Base-by-base conservation (phyloP, 2,329 filamentous ascomycete species). In the Dothistroma pini region DNA sequence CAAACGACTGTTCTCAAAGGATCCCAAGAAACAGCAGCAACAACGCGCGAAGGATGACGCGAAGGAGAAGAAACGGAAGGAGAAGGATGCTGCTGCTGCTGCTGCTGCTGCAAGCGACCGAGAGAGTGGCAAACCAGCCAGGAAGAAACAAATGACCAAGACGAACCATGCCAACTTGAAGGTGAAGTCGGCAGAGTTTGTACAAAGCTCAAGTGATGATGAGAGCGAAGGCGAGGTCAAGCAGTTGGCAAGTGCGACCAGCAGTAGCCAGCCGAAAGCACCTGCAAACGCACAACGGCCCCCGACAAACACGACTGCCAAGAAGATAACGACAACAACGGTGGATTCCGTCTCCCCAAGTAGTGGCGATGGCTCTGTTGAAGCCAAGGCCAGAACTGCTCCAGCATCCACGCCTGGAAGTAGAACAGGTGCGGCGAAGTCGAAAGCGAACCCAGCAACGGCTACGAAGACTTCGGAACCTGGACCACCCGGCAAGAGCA, bases 131-230 rank as follows among this genome's bases (percentile, higher is more conserved):
- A 58, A 69, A 21, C 63, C 73, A 4, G 63, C 61, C n/a, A 72
- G 62, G 60, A 69, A 66, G 59, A 71, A 64, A 58, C 61, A 63
- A 55, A 65, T 63, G 31, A 66, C 59, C 62, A 31, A 14, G 31
- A 77, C 78, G 53, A 71, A 70, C 53, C 79, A 70, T 34, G 60
- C 66, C 14, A 75, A n/a, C n/a, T n/a, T n/a, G n/a, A n/a, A 81
- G 66, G 77, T 81, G 73, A 84, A 84, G 69, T 84, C 81, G 9
- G 78, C 79, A 1, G 82, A 84, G 69, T 78, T 79, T 56, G 80
- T 84, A 22, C 76, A 81, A 58, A 80, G 82, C 66, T 84, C 82
- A 11, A 72, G 74, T 55, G 77, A 79, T 56, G 80, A 75, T 56
- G 80, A 75, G 25, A 70, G 69, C 56, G 70, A 66, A 49, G 77